Percentiles rank a stretch among this genome's conserved stretches.
phyloP scores from a whole-genome alignment of 768 basidiomycete species.

The Peribolospora baueri region DNA sequence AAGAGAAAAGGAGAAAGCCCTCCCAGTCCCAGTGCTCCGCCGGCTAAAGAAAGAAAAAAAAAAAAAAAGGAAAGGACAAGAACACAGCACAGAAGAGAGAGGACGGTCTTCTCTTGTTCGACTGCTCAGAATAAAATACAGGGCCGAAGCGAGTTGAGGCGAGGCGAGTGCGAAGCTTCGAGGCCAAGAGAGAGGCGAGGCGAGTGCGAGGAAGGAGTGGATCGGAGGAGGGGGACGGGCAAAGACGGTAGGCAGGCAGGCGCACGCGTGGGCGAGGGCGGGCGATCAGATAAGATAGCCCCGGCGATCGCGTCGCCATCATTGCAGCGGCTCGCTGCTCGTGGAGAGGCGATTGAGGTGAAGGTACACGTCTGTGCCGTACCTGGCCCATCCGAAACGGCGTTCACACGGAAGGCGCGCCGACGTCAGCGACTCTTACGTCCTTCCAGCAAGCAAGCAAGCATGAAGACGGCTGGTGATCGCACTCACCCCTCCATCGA shows the following conservation, averaged over 20 bases:
- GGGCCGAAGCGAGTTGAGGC: neutral
- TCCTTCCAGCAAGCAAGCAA: neutral
- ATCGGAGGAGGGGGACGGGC: neutral
- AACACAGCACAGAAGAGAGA: no score
- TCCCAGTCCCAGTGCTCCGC: no score
- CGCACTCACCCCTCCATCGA: conserved; percentile 65
- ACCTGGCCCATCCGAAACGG: conserved; percentile 14
- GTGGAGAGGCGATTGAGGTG: conserved; percentile 23
- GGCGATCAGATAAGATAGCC: neutral
- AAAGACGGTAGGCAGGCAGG: neutral
- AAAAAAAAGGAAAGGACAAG: no score
- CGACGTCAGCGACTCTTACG: neutral
- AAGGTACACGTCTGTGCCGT: conserved; percentile 81
- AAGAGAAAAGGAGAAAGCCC: no score
- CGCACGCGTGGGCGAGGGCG: neutral
- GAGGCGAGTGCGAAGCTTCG: neutral
- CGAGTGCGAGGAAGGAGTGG: neutral
- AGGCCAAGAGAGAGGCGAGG: neutral
- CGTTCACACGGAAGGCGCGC: neutral
- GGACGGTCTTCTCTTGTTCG: no score
- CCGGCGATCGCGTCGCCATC: no score
- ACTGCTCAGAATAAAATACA: no score
- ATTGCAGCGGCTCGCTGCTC: conserved; percentile 9
- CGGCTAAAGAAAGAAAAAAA: no score
- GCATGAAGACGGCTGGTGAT: no score